phyloP scores from a whole-genome alignment of 495 filamentous ascomycete species.

The Melanomma pulvis-pyrius region DNA sequence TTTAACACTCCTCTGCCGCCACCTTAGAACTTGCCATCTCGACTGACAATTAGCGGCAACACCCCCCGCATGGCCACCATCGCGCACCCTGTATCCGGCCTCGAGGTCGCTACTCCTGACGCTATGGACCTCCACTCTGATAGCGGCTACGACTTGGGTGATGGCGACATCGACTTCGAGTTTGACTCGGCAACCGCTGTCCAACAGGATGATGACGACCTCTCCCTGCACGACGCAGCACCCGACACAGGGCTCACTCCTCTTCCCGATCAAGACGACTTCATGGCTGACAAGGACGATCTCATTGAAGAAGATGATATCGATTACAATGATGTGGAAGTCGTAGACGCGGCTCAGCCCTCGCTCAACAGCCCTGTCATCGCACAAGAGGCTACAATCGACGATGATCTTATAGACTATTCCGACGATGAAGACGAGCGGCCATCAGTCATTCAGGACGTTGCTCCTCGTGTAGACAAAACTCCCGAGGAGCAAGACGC shows the following conservation, averaged over 20 bases:
- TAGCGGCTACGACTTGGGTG: background rate
- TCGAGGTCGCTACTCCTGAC: background rate
- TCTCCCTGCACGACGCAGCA: constrained; percentile 6
- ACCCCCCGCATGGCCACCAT: background rate
- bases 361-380: background rate
- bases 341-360: background rate
- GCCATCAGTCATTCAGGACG: background rate
- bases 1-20: background rate
- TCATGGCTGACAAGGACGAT: constrained; percentile 24
- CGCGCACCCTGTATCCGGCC: background rate
- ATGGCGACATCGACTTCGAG: constrained; percentile 10
- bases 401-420: constrained; percentile 20
- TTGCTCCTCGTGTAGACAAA: background rate
- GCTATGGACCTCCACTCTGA: constrained; percentile 19
- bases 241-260: background rate
- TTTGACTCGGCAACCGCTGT: background rate
- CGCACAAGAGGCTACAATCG: background rate
- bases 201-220: constrained; percentile 4
- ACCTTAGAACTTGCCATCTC: background rate
- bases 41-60: background rate
- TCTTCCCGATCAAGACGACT: constrained; percentile 14
- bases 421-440: constrained; percentile 16
- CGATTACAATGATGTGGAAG: constrained; percentile 12
- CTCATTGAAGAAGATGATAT: constrained; percentile 15
- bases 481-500: background rate